These are phyloP conservation scores for Cryptococcus sp. DNA, from an alignment of 1,284 basidiomycete species.

Conservation along the genomic window DNA sequence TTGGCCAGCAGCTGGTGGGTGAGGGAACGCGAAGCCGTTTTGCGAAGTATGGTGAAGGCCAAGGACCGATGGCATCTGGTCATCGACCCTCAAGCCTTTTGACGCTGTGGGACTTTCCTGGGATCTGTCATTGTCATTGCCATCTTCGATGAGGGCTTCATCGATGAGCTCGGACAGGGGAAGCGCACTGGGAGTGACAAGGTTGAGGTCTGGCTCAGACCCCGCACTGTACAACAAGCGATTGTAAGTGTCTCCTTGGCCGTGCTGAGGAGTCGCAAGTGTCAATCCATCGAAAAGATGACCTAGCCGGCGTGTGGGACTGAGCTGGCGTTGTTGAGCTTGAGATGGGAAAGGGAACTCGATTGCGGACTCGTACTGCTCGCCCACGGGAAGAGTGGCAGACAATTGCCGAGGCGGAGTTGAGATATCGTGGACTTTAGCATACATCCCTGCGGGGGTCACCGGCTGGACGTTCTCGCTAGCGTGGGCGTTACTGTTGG, in stretches of 20 bases:
- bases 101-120: background rate
- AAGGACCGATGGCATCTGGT: background rate
- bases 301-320: slow-evolving; percentile 10
- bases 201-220: slow-evolving; percentile 13
- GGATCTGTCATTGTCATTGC: background rate
- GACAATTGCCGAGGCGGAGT: slow-evolving; percentile 8
- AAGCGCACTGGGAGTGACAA: slow-evolving; percentile 10
- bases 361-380: slow-evolving; percentile 4
- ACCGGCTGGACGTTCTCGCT: too few relatives aligned
- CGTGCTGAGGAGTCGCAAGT: slow-evolving; percentile 9
- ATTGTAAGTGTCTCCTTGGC: slow-evolving; percentile 3
- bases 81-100: background rate
- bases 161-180: slow-evolving; percentile 13
- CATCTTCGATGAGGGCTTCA: slow-evolving; percentile 13
- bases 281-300: slow-evolving; percentile 15
- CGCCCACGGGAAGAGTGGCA: background rate
- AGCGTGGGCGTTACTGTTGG: slow-evolving; percentile 40
- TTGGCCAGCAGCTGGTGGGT: background rate
- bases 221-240: slow-evolving; percentile 13
- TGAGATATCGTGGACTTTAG: slow-evolving; percentile 2
- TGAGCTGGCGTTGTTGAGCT: slow-evolving; percentile 1
- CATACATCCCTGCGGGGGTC: slow-evolving; percentile 15
- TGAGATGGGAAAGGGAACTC: slow-evolving; percentile 16
- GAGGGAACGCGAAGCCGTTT: background rate
- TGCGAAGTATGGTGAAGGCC: background rate